Base-by-base conservation (phyloP, 2,329 filamentous ascomycete genomes). In the Fonsecaea erecta region DNA sequence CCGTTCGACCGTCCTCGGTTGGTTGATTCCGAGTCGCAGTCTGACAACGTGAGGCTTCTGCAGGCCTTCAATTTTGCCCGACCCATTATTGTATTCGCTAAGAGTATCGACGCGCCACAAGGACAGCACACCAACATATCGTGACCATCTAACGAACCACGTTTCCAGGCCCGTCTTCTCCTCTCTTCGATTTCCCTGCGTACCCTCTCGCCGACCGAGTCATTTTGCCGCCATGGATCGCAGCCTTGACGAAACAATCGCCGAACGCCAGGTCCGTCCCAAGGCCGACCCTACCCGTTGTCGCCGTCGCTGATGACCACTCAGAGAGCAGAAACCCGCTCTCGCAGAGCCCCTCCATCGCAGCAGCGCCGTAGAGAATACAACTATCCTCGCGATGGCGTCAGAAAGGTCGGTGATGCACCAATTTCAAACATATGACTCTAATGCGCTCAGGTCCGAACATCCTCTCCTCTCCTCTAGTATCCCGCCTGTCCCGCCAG, bases 301-400 rank as follows among this genome's bases (percentile, higher is more conserved):
- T 62, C 24, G 32, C 21, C 48, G 7, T 55, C 18, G 43, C 62
- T 70, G 21, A 62, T 55, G 57, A 16, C 16, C 18, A 9, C 9
- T 5, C 5, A 67, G 65, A 56, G 59, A 53, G 35, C 46, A n/a
- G 43, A 58, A 28, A 48, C 43, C 37, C 75, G 76, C 63, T 73
- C 77, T 70, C 75, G 77, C 69, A 77, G 77, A 69, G 57, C 30
- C 8, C 73, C 75, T 69, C 65, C 63, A 37, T 67, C 70, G 53
- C 64, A 65, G 55, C 69, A 71, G 56, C 73, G 73, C 70, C 79
- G 81, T 71, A 78, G 81, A 70, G 77, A 78, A 64, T 76, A 79
- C 75, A 82, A 83, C 53, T 89, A 85, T 73, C 90, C 90, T 75
- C 89, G 91, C 80, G 91, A 95, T 81, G 91, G 91, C 80, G 86